Evolutionary conservation across 305 asterid species (phyloP).

Genomic region (Fraxinus sp.): DNA sequence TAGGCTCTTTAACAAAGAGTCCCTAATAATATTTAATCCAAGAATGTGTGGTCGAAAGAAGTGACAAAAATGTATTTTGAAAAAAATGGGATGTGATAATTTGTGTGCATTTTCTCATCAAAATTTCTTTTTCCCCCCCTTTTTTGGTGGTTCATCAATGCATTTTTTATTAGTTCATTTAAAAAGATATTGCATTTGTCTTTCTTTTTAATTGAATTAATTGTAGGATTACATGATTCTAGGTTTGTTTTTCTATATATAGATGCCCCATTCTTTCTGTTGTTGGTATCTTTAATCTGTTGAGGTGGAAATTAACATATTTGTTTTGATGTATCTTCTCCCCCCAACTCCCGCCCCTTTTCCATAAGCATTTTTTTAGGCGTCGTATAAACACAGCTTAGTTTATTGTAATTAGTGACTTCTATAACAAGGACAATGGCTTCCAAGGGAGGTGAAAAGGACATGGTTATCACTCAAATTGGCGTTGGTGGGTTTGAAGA

Average conservation of each 20-base stretch:
- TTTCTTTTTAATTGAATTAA: not conserved
- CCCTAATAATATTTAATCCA: too few relatives aligned
- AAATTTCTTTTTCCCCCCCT: not conserved
- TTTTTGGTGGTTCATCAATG: not conserved
- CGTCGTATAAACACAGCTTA: not conserved
- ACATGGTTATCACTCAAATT: constrained; percentile 64
- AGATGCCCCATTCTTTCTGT: not conserved
- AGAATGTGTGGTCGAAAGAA: too few relatives aligned
- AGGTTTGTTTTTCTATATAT: not conserved
- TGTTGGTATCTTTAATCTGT: not conserved
- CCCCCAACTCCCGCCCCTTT: not conserved
- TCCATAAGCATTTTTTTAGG: not conserved
- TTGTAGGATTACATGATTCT: not conserved
- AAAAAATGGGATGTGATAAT: too few relatives aligned
- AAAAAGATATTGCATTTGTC: not conserved
- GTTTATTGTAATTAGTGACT: not conserved
- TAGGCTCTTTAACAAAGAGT: too few relatives aligned
- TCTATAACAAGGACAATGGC: constrained; percentile 38
- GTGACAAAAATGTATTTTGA: too few relatives aligned
- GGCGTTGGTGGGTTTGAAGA: constrained; percentile 70
- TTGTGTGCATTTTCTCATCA: not conserved
- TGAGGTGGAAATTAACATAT: not conserved
- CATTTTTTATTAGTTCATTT: not conserved
- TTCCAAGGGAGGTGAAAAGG: constrained; percentile 38
- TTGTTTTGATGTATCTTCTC: not conserved